Conservation (phyloP, 768 basidiomycete genomes). For the Leccinum fibrillosum region DNA sequence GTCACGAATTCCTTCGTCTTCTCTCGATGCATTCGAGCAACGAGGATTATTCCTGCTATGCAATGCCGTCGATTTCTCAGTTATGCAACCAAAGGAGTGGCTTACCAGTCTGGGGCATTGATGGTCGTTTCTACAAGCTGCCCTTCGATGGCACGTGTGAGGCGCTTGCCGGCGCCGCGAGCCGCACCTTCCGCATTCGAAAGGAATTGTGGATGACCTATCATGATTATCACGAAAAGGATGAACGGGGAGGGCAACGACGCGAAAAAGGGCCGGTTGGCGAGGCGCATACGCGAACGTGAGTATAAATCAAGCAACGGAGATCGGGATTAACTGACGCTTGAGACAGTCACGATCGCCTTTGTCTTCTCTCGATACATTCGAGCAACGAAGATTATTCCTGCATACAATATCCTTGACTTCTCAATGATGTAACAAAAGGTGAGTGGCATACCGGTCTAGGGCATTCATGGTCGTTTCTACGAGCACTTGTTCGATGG, state of each 20-base stretch:
- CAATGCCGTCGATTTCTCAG: slow-evolving; percentile 14
- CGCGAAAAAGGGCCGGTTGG: too few species aligned
- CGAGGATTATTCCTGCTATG: slow-evolving; percentile 79
- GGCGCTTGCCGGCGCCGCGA: slow-evolving; percentile 69
- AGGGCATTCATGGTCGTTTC: slow-evolving; percentile 86
- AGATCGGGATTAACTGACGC: slow-evolving; percentile 59
- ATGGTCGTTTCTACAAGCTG: slow-evolving; percentile 60
- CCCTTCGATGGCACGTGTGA: slow-evolving; percentile 54
- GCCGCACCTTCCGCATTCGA: too few species aligned
- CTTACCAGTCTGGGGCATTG: slow-evolving; percentile 93
- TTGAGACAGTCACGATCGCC: slow-evolving; percentile 79
- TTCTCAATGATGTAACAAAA: slow-evolving; percentile 10
- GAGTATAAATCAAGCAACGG: slow-evolving; percentile 16
- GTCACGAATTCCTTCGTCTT: slow-evolving; percentile 43
- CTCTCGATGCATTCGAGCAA: slow-evolving; percentile 89
- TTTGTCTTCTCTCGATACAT: slow-evolving; percentile 89
- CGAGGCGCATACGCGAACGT: slow-evolving; percentile 10
- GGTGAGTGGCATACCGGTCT: slow-evolving; percentile 67
- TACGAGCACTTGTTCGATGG: slow-evolving; percentile 66
- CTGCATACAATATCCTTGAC: slow-evolving; percentile 39
- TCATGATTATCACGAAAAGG: too few species aligned
- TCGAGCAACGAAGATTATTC: slow-evolving; percentile 86
- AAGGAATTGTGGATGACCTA: too few species aligned
- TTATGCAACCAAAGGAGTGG: slow-evolving; percentile 14
- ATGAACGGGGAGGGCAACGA: too few species aligned